Evolutionary conservation across 805 yeast species (phyloP).

Genomic region (Saturnispora halmiae): DNA sequence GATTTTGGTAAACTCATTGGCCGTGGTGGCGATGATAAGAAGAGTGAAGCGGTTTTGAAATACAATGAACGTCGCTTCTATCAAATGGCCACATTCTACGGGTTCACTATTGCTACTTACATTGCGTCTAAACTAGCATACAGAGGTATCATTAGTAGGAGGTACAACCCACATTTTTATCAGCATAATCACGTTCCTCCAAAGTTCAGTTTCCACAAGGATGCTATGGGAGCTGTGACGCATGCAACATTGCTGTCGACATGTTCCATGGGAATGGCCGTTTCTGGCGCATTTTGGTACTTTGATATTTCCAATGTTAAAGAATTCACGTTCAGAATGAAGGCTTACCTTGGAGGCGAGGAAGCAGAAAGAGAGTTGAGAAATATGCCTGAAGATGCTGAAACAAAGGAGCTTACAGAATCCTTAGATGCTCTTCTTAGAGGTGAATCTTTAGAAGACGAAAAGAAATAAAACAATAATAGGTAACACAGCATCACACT

Average conservation of each 20-base stretch:
- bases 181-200: constrained; percentile 86
- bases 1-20: constrained; percentile 27
- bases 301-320: constrained; percentile 57
- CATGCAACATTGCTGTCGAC: constrained; percentile 72
- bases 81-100: constrained; percentile 66
- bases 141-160: constrained; percentile 62
- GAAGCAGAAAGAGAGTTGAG: constrained; percentile 42
- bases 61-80: constrained; percentile 54
- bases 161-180: constrained; percentile 66
- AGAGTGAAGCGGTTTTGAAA: constrained; percentile 31
- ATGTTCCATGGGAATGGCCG: constrained; percentile 60
- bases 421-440: constrained; percentile 17
- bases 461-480: constrained; percentile 1
- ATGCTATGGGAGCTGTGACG: constrained; percentile 77
- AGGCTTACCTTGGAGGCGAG: constrained; percentile 57
- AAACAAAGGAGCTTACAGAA: constrained; percentile 47
- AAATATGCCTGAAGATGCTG: constrained; percentile 46
- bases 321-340: constrained; percentile 68
- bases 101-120: constrained; percentile 64
- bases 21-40: constrained; percentile 20
- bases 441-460: constrained; percentile 9
- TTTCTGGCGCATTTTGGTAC: constrained; percentile 73
- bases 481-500: too few relatives aligned
- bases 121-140: constrained; percentile 66
- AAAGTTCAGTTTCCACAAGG: constrained; percentile 66